A percentile compares a stretch with the other conserved stretches of the same genome.
Evolutionary conservation across 305 asterid genomes (phyloP).

Genomic region (Fraxinus albicans): DNA sequence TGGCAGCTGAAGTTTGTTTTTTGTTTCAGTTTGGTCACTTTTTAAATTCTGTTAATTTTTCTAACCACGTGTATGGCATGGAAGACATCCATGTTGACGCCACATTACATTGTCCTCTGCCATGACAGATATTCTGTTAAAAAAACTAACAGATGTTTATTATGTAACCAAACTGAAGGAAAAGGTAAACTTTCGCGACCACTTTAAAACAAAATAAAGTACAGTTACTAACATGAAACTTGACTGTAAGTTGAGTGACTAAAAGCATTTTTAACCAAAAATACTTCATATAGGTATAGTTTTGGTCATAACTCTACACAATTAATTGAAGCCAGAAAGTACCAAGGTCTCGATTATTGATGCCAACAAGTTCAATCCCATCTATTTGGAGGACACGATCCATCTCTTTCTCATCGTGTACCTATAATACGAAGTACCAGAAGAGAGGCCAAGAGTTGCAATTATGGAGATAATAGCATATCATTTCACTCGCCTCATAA

Average conservation of each 20-base stretch:
- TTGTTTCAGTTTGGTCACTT: background rate
- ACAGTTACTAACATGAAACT: background rate
- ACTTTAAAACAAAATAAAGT: background rate
- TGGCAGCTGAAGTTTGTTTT: background rate
- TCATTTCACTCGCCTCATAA: background rate
- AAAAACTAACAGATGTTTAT: background rate
- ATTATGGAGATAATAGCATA: background rate
- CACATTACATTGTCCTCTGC: background rate
- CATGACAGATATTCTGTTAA: background rate
- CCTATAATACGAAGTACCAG: constrained; percentile 47
- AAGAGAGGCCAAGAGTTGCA: constrained; percentile 17
- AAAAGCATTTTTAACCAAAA: background rate
- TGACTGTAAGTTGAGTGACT: background rate
- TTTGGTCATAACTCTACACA: constrained; percentile 12
- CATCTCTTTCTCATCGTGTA: constrained; percentile 93
- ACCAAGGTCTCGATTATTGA: constrained; percentile 94
- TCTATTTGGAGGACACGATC: constrained; percentile 82
- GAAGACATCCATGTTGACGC: background rate
- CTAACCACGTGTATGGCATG: background rate
- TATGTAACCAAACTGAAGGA: background rate
- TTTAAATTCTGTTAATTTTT: background rate
- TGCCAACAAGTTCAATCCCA: constrained; percentile 88
- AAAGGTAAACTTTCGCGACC: background rate
- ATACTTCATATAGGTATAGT: background rate
- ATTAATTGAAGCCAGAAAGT: constrained; percentile 18